Base-by-base conservation (phyloP, 257 asterid genomes). In the Penstemon newberryi region DNA sequence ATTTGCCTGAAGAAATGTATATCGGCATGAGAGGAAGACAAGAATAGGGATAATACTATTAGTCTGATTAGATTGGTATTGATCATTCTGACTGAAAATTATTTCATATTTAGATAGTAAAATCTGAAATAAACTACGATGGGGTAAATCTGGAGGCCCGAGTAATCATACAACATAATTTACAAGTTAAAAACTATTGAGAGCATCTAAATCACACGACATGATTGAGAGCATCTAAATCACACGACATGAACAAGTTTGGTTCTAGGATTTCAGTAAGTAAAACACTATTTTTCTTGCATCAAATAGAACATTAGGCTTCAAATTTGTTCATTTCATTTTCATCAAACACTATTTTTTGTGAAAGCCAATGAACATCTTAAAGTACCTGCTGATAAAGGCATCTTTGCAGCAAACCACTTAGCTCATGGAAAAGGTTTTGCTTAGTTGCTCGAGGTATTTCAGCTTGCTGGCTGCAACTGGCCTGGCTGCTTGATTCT, bases 401-500 rank as follows among this genome's bases (percentile, higher is more conserved):
- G 77, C 96, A 88, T 81, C 96, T 82, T 81, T 88, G 96, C 64
- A 90, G 82, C 82, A 88, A 82, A 69, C 97, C 86, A 79, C 86
- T 86, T 63, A 90, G 88, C 80, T 90, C 97, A 69, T 69, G 87
- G 79, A 90, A 90, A 76, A 90, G 95, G 70, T 80, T 79, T 63
- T 77, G 71, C 40, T 79, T 80, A 46, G 69, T 70, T 58, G 84
- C 72, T 58, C 46, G 69, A 70, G 66, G 83, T 70, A 78, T 70
- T 80, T 77, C 90, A 80, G 84, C 78, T 74, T 88, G 95, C 82
- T 88, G 97, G 79, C 97, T 90, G 78, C 89, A 75, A 81, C 97
- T 85, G 60, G 96, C 96, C 82, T 90, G 97, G 77, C 97, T 90
- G 82, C 86, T 84, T 55, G 96, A 86, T 78, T 90, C 97, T 84